Evolutionary conservation across 2,329 filamentous ascomycete genomes (phyloP), one percentile per base, ranked within the genome.

Genomic region (Ceratocystis eucalypticola): DNA sequence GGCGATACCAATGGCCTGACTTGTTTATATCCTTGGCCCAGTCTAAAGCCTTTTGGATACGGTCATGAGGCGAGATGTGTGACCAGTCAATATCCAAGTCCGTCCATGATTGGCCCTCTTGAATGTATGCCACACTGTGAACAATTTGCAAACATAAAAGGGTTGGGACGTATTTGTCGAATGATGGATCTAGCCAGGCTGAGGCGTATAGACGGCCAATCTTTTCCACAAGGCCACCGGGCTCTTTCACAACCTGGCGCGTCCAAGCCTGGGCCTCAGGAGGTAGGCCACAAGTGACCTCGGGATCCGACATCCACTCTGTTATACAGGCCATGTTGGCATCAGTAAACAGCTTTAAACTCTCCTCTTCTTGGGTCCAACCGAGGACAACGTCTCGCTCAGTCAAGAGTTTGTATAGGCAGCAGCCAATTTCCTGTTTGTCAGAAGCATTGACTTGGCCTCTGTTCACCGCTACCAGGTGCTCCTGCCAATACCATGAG

Each of bases 401-500:
- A 0, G 74, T 77, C 7, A 78, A 72, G 74, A 78, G 77, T 50
- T 69, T 72, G 65, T 74, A 72, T 1, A 78, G 71, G 2, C 70
- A 71, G 28, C 67, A 71, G 1, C 75, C 75, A 8, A 78, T 71
- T 3, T 71, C 70, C 1, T 70, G 70, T 68, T 76, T 78, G 55
- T 76, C 72, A 0, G 70, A 64, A 0, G 63, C 65, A 0, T 72
- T 68, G 0, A 77, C 70, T 0, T 68, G 68, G 0, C 68, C 61
- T 1, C 72, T 72, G 48, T 77, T 73, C 15, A 78, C 70, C 0
- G 72, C 72, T 0, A 72, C 72, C 12, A 77, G 65, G 68, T 78
- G 77, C 45, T 78, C 76, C 62, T 77, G 77, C 77, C 77, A 78
- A 66, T 78, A 78, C 77, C 77, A 77, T 0, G 76, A 76, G 0